Percentiles rank a stretch among this genome's conserved stretches.
Evolutionary conservation across 75 land plant species (phyloP).

Genomic region (Pinus taeda): DNA sequence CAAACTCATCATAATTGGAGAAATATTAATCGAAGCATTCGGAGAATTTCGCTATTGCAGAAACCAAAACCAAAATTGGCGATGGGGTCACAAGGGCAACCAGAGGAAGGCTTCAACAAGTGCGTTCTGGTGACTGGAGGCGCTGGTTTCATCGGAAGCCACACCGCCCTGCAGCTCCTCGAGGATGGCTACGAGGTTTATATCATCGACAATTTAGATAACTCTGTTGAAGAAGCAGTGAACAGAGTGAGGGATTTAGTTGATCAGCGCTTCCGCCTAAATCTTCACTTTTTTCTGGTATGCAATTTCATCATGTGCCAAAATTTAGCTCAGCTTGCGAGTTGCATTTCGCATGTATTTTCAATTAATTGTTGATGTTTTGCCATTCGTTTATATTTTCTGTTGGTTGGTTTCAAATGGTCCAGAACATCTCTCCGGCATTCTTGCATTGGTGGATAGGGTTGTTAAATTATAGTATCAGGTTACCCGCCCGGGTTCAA

Average conservation of each 20-base stretch:
- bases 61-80: background rate
- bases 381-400: background rate
- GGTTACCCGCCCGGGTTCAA: too few relatives aligned
- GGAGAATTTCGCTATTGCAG: too few relatives aligned
- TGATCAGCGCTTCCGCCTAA: slow-evolving; percentile 40
- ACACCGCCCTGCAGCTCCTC: slow-evolving; percentile 79
- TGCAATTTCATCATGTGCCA: background rate
- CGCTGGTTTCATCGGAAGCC: slow-evolving; percentile 87
- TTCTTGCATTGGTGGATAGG: background rate
- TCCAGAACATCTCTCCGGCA: background rate
- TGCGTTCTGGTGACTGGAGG: slow-evolving; percentile 83
- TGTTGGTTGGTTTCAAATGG: background rate
- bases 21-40: too few relatives aligned
- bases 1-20: too few relatives aligned
- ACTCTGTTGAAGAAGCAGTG: slow-evolving; percentile 64
- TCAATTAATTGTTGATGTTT: background rate
- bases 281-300: slow-evolving; percentile 61
- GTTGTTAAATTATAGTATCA: too few relatives aligned
- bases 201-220: slow-evolving; percentile 74
- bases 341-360: background rate
- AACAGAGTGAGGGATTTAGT: slow-evolving; percentile 53
- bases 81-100: background rate
- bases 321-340: background rate
- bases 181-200: slow-evolving; percentile 56
- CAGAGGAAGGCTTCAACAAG: background rate